Evolutionary conservation across 2,329 filamentous ascomycete genomes (phyloP).

Genomic region (Ramularia endophylla): DNA sequence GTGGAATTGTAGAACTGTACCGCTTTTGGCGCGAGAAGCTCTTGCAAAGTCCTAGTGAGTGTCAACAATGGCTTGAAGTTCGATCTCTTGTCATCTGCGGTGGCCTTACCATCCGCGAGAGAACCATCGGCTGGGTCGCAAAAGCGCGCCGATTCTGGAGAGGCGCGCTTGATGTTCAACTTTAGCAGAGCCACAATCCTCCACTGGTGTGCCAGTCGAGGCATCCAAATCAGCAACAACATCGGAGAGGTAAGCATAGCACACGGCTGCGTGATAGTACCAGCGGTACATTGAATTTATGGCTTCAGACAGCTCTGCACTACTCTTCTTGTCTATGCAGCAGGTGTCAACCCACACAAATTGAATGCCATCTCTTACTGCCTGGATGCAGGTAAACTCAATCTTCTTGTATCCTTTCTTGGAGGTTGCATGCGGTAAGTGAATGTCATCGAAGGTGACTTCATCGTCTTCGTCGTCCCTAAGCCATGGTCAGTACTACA

Average conservation of each 20-base stretch:
- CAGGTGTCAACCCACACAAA: slow-evolving; percentile 8
- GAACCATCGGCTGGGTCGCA: too few species aligned
- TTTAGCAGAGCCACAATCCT: too few species aligned
- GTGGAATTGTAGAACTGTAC: slow-evolving; percentile 15
- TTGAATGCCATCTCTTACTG: background rate
- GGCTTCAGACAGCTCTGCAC: slow-evolving; percentile 11
- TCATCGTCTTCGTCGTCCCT: slow-evolving; percentile 6
- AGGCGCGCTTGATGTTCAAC: too few species aligned
- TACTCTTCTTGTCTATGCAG: slow-evolving; percentile 13
- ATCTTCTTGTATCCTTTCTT: slow-evolving; percentile 7
- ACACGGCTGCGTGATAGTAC: slow-evolving; percentile 9
- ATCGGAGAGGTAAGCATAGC: slow-evolving; percentile 10
- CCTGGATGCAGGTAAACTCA: slow-evolving; percentile 7
- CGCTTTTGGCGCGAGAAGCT: slow-evolving; percentile 8
- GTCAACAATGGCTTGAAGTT: slow-evolving; percentile 11
- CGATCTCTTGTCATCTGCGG: too few species aligned
- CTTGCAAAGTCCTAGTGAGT: slow-evolving; percentile 17
- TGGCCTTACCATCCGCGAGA: background rate
- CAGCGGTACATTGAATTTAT: slow-evolving; percentile 19
- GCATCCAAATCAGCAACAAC: too few species aligned
- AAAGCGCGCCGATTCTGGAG: background rate
- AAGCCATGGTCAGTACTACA: too few species aligned
- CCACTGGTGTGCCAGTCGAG: too few species aligned
- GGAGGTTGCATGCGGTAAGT: slow-evolving; percentile 1
- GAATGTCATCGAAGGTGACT: slow-evolving; percentile 12